Evolutionary conservation across 768 basidiomycete species (phyloP), one percentile per base, ranked within the genome.

Genomic region (Auriscalpium orientale): DNA sequence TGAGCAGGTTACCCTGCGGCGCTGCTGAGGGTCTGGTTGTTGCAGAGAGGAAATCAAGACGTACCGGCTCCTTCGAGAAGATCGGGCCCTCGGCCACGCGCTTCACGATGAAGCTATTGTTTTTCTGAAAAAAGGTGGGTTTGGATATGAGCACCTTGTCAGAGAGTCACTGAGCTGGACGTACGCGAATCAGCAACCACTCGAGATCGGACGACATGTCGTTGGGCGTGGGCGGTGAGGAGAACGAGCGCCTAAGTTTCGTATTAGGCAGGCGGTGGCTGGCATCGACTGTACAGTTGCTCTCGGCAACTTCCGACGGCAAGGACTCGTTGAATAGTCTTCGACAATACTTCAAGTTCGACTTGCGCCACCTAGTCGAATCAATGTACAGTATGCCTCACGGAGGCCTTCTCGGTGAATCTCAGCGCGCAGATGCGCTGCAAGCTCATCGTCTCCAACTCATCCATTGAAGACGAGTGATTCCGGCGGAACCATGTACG

Each of bases 381-480:
- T 28, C 22, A 28, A 2, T 28, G 2, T 28, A 28, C 7, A 28
- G 2, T 98, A 99, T 4, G 87, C 87, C 60, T 94, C 80, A 56
- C 83, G 75, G 57, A 99, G 80, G 13, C 92, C 93, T 73, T 98
- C 97, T 53, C 88, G 86, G 71, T 86, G 80, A 81, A 98, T 98
- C 54, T 93, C 95, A 9, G 76, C 80, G 60, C 85, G 84, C 62
- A 98, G 82, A 66, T 95, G 92, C 61, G 89, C 79, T 8, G 92
- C 91, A 44, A 98, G 82, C n/a, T 83, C 81, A 64, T 99, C 95
- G 56, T 94, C 79, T 43, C 95, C 95, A 58, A 99, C 95, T 61
- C 87, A 89, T 20, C 95, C 95, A 33, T 91, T 81, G 78, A 90
- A 99, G 28, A 93, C 95, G 49, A 97, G 94, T 10, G 92, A 94